Conservation (phyloP, 2,329 filamentous ascomycete genomes). For the Diaporthe caulivora region DNA sequence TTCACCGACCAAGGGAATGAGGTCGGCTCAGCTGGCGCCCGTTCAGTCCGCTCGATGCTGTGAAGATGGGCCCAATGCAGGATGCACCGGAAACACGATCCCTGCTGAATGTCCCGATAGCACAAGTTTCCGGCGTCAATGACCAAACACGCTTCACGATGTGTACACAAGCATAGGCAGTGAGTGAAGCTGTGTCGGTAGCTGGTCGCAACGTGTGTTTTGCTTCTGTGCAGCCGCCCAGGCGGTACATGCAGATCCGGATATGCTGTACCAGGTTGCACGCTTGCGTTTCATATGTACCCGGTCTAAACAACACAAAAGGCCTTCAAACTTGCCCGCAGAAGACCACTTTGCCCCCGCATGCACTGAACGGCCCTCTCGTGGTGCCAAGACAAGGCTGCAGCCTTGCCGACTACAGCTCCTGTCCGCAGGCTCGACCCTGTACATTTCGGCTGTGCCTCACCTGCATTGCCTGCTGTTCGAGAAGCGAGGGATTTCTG, state of each 20-base stretch:
- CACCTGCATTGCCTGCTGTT: not conserved
- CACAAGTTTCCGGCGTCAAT: slow-evolving; percentile 27
- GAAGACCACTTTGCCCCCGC: not conserved
- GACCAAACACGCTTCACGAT: slow-evolving; percentile 28
- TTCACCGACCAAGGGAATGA: slow-evolving; percentile 39
- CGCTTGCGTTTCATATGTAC: not conserved
- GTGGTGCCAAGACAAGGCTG: slow-evolving; percentile 18
- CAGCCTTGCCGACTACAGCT: not conserved
- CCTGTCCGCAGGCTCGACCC: too few species aligned
- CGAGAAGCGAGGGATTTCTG: not conserved
- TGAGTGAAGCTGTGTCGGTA: not conserved
- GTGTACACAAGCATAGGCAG: not conserved
- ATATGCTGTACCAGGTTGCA: not conserved
- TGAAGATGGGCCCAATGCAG: slow-evolving; percentile 3
- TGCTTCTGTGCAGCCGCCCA: not conserved
- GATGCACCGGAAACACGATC: not conserved
- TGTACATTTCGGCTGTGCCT: too few species aligned
- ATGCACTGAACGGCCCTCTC: not conserved
- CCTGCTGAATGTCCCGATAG: slow-evolving; percentile 22
- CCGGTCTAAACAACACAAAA: too few species aligned
- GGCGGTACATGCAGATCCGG: not conserved
- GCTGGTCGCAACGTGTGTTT: not conserved
- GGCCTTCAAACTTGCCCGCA: not conserved
- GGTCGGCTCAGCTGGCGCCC: slow-evolving; percentile 28
- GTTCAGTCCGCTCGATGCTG: slow-evolving; percentile 8